A percentile compares a stretch with the other conserved stretches of the same genome.
Evolutionary conservation across 1,139 yeast genomes (phyloP).

Genomic region (Taphrina communis): DNA sequence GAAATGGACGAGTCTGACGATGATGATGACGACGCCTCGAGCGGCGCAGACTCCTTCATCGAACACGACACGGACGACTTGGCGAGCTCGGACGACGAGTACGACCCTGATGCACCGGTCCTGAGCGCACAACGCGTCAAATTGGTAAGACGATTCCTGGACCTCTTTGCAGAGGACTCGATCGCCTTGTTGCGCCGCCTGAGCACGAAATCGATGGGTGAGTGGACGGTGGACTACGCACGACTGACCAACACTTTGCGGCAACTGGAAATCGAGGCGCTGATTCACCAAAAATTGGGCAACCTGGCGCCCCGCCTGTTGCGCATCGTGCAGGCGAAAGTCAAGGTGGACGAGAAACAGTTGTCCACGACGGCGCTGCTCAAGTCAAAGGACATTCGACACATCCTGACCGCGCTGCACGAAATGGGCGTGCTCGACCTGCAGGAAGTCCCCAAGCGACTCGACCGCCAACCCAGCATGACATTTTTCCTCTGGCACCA

Average conservation of each 20-base stretch:
- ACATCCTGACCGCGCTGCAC: slow-evolving; percentile 52
- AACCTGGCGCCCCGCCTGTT: slow-evolving; percentile 66
- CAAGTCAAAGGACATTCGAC: slow-evolving; percentile 76
- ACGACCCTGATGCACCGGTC: slow-evolving; percentile 49
- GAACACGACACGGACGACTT: slow-evolving; percentile 59
- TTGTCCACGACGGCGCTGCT: slow-evolving; percentile 62
- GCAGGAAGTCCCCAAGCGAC: slow-evolving; percentile 92
- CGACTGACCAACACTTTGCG: slow-evolving; percentile 55
- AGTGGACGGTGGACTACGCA: slow-evolving; percentile 55
- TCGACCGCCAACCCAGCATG: slow-evolving; percentile 88
- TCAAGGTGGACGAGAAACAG: slow-evolving; percentile 83
- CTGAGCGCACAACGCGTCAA: slow-evolving; percentile 43
- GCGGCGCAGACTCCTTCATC: slow-evolving; percentile 21
- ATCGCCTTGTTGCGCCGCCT: slow-evolving; percentile 50
- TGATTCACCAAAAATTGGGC: slow-evolving; percentile 58
- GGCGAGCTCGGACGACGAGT: slow-evolving; percentile 51
- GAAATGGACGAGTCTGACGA: slow-evolving; percentile 48
- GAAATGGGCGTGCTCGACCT: slow-evolving; percentile 55
- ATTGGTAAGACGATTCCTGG: slow-evolving; percentile 57
- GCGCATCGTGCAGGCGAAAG: slow-evolving; percentile 69
- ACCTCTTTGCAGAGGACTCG: slow-evolving; percentile 50
- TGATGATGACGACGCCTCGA: slow-evolving; percentile 38
- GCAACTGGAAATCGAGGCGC: slow-evolving; percentile 64
- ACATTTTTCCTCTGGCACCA: slow-evolving; percentile 83
- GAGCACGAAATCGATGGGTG: slow-evolving; percentile 54